Percentiles rank a stretch among this genome's conserved stretches.
Conservation (phyloP, 1,284 basidiomycete species). For the Veloboletus limbatus region DNA sequence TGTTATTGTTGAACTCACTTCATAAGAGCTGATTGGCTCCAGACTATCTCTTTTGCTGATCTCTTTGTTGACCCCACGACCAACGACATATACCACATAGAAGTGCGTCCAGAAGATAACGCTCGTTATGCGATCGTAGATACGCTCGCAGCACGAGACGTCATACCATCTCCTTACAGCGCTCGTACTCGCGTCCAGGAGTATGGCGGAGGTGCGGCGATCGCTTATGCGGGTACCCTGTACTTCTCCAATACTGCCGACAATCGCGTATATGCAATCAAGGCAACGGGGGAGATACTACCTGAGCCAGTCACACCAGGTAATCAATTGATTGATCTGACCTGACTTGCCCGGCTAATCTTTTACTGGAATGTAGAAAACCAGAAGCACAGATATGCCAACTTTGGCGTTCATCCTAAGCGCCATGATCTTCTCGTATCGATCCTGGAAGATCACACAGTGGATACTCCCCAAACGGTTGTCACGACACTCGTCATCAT, state of each 20-base stretch:
- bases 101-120: constrained; percentile 41
- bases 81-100: constrained; percentile 37
- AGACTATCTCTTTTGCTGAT: constrained; percentile 31
- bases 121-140: constrained; percentile 31
- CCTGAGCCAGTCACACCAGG: constrained; percentile 30
- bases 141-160: constrained; percentile 24
- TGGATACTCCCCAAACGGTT: constrained; percentile 48
- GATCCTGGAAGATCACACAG: constrained; percentile 59
- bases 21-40: neutral
- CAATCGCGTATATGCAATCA: constrained; percentile 26
- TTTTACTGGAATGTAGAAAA: constrained; percentile 14
- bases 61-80: constrained; percentile 37
- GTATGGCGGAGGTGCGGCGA: constrained; percentile 40
- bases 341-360: neutral
- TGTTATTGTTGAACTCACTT: neutral
- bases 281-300: neutral
- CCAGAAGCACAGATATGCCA: constrained; percentile 53
- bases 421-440: constrained; percentile 27
- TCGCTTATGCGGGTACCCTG: constrained; percentile 29
- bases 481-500: constrained; percentile 49
- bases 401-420: constrained; percentile 28
- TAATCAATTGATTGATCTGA: constrained; percentile 1
- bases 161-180: constrained; percentile 35
- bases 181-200: constrained; percentile 40
- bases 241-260: constrained; percentile 37